These are phyloP conservation scores for Boletus vinaceobasis DNA, from an alignment of 768 basidiomycete species.

Conservation along the genomic window DNA sequence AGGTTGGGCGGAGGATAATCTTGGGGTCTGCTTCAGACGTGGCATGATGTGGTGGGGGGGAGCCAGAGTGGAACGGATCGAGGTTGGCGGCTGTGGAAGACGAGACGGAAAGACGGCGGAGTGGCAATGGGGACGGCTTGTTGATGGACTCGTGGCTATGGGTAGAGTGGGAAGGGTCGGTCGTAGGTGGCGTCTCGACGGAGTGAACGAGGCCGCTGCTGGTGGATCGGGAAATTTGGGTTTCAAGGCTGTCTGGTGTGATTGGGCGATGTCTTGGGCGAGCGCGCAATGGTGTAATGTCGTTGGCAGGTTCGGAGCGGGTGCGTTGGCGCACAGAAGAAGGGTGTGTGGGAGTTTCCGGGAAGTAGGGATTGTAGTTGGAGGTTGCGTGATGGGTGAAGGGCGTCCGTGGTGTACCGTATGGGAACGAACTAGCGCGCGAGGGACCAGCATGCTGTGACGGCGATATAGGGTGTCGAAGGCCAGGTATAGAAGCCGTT, in stretches of 20 bases:
- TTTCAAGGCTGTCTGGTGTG: conserved; percentile 52
- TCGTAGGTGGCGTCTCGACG: conserved; percentile 44
- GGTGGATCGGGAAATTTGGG: conserved; percentile 47
- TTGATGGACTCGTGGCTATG: conserved; percentile 15
- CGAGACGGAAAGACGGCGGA: conserved; percentile 35
- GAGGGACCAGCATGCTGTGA: conserved; percentile 31
- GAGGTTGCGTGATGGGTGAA: conserved; percentile 20
- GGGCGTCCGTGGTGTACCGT: conserved; percentile 7
- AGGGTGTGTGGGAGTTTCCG: conserved; percentile 2
- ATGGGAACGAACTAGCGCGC: conserved; percentile 6
- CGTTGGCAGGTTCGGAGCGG: conserved; percentile 16
- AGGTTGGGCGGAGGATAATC: conserved; percentile 60
- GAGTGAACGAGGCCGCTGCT: conserved; percentile 45
- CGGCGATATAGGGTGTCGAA: conserved; percentile 1
- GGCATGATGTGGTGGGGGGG: conserved; percentile 33
- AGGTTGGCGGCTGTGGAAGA: conserved; percentile 22
- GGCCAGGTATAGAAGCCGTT: not conserved
- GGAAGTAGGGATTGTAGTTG: conserved; percentile 11
- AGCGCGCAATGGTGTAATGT: conserved; percentile 25
- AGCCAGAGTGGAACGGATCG: conserved; percentile 35
- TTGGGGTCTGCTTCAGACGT: conserved; percentile 44
- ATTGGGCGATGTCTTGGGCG: conserved; percentile 32
- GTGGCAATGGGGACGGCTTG: conserved; percentile 11
- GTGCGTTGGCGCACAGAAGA: conserved; percentile 4
- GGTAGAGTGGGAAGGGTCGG: conserved; percentile 24